These are phyloP conservation scores for Ophioceras dolichostomum DNA, from an alignment of 2,329 filamentous ascomycete species.

Conservation along the genomic window DNA sequence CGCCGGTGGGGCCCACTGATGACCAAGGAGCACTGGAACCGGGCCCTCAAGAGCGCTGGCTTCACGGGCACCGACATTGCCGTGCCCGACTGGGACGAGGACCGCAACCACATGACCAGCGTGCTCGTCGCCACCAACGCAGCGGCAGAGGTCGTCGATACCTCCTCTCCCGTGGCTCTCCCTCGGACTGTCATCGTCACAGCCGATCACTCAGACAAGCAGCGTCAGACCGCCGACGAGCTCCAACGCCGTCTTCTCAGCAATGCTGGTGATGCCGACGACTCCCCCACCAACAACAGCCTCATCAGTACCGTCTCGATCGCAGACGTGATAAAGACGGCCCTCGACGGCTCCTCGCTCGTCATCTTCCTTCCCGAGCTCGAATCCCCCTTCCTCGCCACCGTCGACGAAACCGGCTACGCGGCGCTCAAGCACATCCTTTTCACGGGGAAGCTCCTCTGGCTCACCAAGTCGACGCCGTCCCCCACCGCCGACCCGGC, in stretches of 20 bases:
- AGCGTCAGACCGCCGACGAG: not conserved
- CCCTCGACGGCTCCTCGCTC: not conserved
- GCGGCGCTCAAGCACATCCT: not conserved
- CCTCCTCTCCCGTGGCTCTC: no score
- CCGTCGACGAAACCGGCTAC: not conserved
- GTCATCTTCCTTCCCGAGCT: not conserved
- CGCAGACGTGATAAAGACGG: not conserved
- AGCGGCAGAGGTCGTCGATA: no score
- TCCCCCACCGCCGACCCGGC: not conserved
- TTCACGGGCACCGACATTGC: slow-evolving; percentile 6
- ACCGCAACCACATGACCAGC: not conserved
- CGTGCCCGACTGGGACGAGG: no score
- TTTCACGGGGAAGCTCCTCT: not conserved
- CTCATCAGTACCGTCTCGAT: not conserved
- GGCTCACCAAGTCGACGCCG: not conserved
- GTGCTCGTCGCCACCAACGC: not conserved
- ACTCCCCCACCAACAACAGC: no score
- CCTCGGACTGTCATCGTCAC: not conserved
- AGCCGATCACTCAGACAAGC: not conserved
- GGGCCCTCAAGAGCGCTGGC: slow-evolving; percentile 3
- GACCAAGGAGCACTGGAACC: not conserved
- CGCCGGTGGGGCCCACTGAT: slow-evolving; percentile 2
- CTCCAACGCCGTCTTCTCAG: not conserved
- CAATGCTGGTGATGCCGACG: not conserved
- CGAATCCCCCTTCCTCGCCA: not conserved